A percentile compares a stretch with the other conserved stretches of the same genome.
These are phyloP conservation scores for Ogataea glucozyma DNA, from an alignment of 805 yeast species.

Conservation along the genomic window DNA sequence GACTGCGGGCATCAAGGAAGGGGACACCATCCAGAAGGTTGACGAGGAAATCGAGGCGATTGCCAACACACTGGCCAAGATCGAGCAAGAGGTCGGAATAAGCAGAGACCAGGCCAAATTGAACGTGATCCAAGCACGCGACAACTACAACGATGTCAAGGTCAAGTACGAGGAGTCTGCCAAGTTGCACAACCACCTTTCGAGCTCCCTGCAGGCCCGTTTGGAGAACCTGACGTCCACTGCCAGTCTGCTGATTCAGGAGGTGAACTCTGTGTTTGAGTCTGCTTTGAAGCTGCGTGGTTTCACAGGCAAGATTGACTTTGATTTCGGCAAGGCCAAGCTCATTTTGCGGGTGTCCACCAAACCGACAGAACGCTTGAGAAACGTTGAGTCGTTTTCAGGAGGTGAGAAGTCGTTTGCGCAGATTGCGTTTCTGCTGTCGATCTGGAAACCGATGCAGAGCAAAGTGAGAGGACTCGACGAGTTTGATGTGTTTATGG, in stretches of 20 bases:
- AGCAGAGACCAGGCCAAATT: constrained; percentile 55
- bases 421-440: constrained; percentile 81
- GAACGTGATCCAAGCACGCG: constrained; percentile 46
- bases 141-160: constrained; percentile 44
- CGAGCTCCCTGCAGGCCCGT: constrained; percentile 44
- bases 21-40: constrained; percentile 49
- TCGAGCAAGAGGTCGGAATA: constrained; percentile 55
- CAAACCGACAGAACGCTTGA: constrained; percentile 52
- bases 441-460: constrained; percentile 93
- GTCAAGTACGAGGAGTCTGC: constrained; percentile 39
- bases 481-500: constrained; percentile 98
- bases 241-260: constrained; percentile 43
- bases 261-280: constrained; percentile 58
- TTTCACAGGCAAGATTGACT: constrained; percentile 68
- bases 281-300: constrained; percentile 64
- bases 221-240: constrained; percentile 42
- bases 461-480: constrained; percentile 87
- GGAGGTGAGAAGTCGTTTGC: constrained; percentile 98
- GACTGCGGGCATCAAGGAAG: constrained; percentile 41
- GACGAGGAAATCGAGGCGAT: constrained; percentile 49
- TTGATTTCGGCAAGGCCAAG: constrained; percentile 55
- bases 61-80: constrained; percentile 47
- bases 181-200: constrained; percentile 31
- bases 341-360: constrained; percentile 64
- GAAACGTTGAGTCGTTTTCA: constrained; percentile 80